Conservation (phyloP, 2,329 filamentous ascomycete species). For the Aspergillus sp. region DNA sequence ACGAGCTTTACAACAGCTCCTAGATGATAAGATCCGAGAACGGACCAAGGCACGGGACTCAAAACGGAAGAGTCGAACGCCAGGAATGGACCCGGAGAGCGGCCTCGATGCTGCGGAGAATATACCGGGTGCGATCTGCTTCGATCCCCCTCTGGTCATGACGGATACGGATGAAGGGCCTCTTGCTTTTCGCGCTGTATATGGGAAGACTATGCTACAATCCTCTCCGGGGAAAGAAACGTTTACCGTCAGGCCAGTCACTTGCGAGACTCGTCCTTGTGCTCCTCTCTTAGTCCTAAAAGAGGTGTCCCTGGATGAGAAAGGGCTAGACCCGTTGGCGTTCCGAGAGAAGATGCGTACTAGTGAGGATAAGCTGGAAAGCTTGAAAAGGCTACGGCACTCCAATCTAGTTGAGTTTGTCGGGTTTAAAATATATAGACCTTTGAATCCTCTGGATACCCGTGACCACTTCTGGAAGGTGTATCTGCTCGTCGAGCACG, state of each 20-base stretch:
- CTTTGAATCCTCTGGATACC: slow-evolving; percentile 40
- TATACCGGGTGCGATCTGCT: slow-evolving; percentile 38
- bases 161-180: slow-evolving; percentile 64
- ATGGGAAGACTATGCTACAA: slow-evolving; percentile 66
- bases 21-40: slow-evolving; percentile 41
- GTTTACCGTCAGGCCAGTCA: slow-evolving; percentile 69
- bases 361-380: slow-evolving; percentile 74
- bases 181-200: slow-evolving; percentile 68
- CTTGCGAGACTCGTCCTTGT: slow-evolving; percentile 54
- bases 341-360: slow-evolving; percentile 75
- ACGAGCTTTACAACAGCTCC: slow-evolving; percentile 37
- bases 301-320: slow-evolving; percentile 61
- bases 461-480: slow-evolving; percentile 63
- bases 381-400: slow-evolving; percentile 72
- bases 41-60: slow-evolving; percentile 39
- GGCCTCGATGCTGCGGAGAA: slow-evolving; percentile 32
- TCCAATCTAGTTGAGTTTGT: slow-evolving; percentile 75
- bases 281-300: slow-evolving; percentile 71
- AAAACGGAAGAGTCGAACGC: slow-evolving; percentile 39
- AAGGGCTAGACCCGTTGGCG: slow-evolving; percentile 57
- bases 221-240: slow-evolving; percentile 64
- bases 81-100: slow-evolving; percentile 30
- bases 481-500: slow-evolving; percentile 71
- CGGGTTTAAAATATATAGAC: slow-evolving; percentile 74
- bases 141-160: slow-evolving; percentile 51